Evolutionary conservation across 306 rosid species (phyloP).

Genomic region (Inga laurina): DNA sequence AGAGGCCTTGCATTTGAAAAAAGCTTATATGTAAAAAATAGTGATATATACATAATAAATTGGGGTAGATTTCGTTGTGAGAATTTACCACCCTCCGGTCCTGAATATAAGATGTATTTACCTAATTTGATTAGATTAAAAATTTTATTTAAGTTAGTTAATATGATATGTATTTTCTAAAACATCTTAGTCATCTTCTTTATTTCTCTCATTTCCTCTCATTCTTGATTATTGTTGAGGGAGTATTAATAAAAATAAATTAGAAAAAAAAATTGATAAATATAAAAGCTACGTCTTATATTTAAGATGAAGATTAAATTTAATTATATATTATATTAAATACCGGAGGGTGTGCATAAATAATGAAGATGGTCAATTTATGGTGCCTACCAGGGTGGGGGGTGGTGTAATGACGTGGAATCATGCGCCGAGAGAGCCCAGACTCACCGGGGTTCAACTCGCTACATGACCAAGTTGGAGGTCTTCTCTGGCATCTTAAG

Average conservation of each 20-base stretch:
- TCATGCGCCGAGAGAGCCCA: slow-evolving; percentile 85
- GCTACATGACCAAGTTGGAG: slow-evolving; percentile 65
- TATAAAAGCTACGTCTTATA: no score
- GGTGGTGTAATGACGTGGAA: slow-evolving; percentile 84
- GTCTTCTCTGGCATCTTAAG: slow-evolving; percentile 76
- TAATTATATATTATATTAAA: no score
- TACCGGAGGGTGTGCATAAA: neutral
- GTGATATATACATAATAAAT: neutral
- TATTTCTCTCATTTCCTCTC: no score
- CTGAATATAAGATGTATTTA: no score
- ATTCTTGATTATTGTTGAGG: no score
- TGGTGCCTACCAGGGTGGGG: slow-evolving; percentile 72
- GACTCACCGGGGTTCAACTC: slow-evolving; percentile 79
- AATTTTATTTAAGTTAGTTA: no score
- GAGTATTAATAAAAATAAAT: no score
- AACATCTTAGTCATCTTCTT: no score
- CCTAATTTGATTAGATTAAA: no score
- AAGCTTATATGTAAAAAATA: neutral
- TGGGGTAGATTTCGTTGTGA: neutral
- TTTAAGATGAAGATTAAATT: accelerated
- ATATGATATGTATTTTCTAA: no score
- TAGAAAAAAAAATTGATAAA: no score
- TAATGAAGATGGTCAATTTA: neutral
- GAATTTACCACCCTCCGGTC: neutral
- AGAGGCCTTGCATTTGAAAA: neutral